Percentiles rank a stretch among this genome's conserved stretches.
Conservation (phyloP, 139 green algal species). For the Chlorokybus atmophyticus region DNA sequence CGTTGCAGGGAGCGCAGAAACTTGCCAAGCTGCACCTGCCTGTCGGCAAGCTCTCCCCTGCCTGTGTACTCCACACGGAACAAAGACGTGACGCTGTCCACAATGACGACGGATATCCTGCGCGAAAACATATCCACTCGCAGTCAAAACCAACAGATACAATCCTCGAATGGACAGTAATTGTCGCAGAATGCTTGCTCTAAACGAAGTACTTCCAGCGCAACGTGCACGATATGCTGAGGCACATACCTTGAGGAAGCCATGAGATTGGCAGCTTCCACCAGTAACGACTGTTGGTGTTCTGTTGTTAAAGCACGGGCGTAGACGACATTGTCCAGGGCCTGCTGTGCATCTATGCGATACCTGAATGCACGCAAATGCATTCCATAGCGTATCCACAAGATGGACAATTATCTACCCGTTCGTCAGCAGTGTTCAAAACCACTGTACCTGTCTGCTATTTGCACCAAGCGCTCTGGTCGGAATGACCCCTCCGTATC, state of each 20-base stretch:
- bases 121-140: slow-evolving; percentile 8
- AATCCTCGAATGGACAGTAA: no score
- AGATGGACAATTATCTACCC: no score
- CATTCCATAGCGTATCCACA: no score
- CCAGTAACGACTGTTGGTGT: slow-evolving; percentile 82
- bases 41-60: slow-evolving; percentile 68
- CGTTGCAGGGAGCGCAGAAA: slow-evolving; percentile 79
- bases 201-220: no score
- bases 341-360: slow-evolving; percentile 65
- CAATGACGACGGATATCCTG: slow-evolving; percentile 82
- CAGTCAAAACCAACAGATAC: neutral
- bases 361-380: no score
- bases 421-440: slow-evolving; percentile 75
- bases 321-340: slow-evolving; percentile 97
- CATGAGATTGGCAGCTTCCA: slow-evolving; percentile 83
- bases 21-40: slow-evolving; percentile 69
- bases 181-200: no score
- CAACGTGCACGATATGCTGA: no score
- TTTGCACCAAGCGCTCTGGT: slow-evolving; percentile 58
- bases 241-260: slow-evolving; percentile 49
- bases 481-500: slow-evolving; percentile 92
- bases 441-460: slow-evolving; percentile 79
- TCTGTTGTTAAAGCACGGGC: slow-evolving; percentile 96
- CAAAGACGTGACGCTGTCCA: slow-evolving; percentile 89
- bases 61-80: slow-evolving; percentile 58